Percentiles rank a stretch among this genome's conserved stretches.
These are phyloP conservation scores for Funneliformis caledonium DNA, from an alignment of 371 early-diverging fungal species.

Conservation along the genomic window DNA sequence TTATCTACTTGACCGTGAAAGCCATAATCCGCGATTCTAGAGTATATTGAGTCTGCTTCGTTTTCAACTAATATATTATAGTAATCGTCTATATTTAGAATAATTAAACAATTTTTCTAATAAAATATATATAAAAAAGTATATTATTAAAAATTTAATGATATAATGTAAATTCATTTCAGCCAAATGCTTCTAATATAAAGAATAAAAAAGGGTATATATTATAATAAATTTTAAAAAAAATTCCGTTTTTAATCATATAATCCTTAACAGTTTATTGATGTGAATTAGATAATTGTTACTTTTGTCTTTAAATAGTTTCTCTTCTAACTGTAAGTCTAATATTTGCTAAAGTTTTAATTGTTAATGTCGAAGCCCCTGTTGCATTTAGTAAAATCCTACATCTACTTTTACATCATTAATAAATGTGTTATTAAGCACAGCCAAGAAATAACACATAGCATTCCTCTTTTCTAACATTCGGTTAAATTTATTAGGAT, in stretches of 20 bases:
- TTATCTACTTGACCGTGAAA: no score
- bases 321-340: background rate
- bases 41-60: no score
- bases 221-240: no score
- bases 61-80: no score
- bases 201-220: no score
- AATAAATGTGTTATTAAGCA: conserved; percentile 34
- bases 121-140: background rate
- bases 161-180: no score
- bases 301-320: conserved; percentile 2
- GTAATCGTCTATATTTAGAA: background rate
- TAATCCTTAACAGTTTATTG: background rate
- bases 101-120: background rate
- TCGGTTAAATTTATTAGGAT: no score
- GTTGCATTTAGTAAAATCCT: background rate
- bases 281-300: background rate
- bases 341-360: background rate
- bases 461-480: no score
- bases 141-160: no score
- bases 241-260: background rate
- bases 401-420: conserved; percentile 1
- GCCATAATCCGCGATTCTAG: no score
- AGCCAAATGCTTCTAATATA: no score
- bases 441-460: no score
- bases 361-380: background rate